Base-by-base conservation (phyloP, 2,329 filamentous ascomycete genomes). In the Arthrocladium fulminans region DNA sequence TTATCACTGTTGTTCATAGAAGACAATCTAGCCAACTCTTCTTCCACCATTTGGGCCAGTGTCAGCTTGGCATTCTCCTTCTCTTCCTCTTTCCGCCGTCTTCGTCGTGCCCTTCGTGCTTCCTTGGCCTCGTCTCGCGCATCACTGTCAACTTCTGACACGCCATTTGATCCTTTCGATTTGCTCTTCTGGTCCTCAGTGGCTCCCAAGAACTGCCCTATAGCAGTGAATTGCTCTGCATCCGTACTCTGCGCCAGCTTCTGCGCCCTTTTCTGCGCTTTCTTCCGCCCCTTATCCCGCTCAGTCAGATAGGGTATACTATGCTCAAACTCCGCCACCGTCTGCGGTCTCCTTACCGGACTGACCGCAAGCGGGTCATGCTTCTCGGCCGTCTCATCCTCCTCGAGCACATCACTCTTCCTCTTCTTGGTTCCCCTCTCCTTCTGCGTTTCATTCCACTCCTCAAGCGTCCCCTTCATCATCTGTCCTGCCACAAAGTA, bases 401-500 rank as follows among this genome's bases (percentile, higher is more conserved):
- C 41, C 27, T 48, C 41, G 20, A 57, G 40, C 12, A 47, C 52
- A 44, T 57, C 52, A 49, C 52, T 55, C 50, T 60, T 60, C 43
- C 55, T 32, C 43, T 54, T 56, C 34, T 49, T 50, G 1, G 24
- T n/a, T 10, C 8, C 22, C 37, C 27, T 42, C 22, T 20, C 9
- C 22, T 46, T 19, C 17, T 37, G n/a, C 50, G 52, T 35, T 48
- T 54, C 17, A 44, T 51, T 51, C 40, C 48, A 51, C n/a, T 56
- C 59, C 27, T 63, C 60, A 39, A 68, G 51, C 2, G 88, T 94
- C 2, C 89, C 88, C 34, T 79, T 73, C 49, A 97, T 72, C 19
- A 80, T 72, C 47, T 88, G 85, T 7, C 92, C 92, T 54, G 78
- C 80, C 20, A 97, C 87, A 63, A 98, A 97, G 44, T 81, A 83